phyloP scores from a whole-genome alignment of 805 yeast genomes.

The Tetrapisispora taiwanensis region DNA sequence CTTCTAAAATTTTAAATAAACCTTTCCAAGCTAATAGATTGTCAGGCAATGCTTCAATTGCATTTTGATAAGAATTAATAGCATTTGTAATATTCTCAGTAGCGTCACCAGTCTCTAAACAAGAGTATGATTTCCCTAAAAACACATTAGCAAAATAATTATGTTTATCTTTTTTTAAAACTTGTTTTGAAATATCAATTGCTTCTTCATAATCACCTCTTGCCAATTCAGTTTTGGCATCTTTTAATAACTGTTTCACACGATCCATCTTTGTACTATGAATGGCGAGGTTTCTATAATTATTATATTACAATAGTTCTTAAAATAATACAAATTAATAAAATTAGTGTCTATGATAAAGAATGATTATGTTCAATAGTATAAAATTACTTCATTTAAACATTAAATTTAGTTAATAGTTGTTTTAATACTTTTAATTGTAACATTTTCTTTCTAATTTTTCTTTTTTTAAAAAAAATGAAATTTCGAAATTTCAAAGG shows the following conservation, averaged over 20 bases:
- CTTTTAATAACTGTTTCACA: slow-evolving; percentile 32
- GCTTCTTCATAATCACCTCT: slow-evolving; percentile 54
- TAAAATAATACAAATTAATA: too few species aligned
- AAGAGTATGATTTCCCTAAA: slow-evolving; percentile 57
- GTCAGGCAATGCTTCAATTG: slow-evolving; percentile 40
- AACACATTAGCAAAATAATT: slow-evolving; percentile 62
- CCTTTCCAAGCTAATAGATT: slow-evolving; percentile 79
- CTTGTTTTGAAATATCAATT: slow-evolving; percentile 44
- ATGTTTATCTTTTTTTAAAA: slow-evolving; percentile 43
- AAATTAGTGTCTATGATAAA: too few species aligned
- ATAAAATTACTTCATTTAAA: too few species aligned
- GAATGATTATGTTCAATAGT: too few species aligned
- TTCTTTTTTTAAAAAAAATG: too few species aligned
- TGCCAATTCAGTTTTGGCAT: slow-evolving; percentile 43
- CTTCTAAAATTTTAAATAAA: slow-evolving; percentile 34
- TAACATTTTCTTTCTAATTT: too few species aligned
- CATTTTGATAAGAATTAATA: slow-evolving; percentile 34
- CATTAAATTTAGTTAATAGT: too few species aligned
- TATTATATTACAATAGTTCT: too few species aligned
- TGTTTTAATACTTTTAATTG: too few species aligned
- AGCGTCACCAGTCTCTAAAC: slow-evolving; percentile 28
- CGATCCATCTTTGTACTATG: slow-evolving; percentile 5
- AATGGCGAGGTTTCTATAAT: too few species aligned
- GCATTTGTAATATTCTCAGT: slow-evolving; percentile 8
- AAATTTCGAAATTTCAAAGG: too few species aligned